Conservation (phyloP, 768 basidiomycete species). For the Ramaria sp. region DNA sequence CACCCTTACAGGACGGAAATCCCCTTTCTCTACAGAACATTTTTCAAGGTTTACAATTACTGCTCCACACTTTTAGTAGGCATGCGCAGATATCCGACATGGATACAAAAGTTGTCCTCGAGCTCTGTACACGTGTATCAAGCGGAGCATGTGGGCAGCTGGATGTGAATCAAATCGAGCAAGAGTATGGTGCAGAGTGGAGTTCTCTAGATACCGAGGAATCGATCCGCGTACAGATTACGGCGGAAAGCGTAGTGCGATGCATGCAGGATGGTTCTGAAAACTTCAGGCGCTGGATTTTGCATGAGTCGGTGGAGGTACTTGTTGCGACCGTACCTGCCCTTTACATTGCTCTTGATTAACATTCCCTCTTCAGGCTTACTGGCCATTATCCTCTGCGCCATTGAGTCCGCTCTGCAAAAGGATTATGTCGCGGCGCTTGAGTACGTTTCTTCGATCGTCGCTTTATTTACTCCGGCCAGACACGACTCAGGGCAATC, state of each 20-base stretch:
- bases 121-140: conserved; percentile 35
- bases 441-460: conserved; percentile 29
- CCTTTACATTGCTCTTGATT: background rate
- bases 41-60: conserved; percentile 35
- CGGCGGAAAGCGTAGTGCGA: conserved; percentile 26
- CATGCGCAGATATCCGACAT: conserved; percentile 15
- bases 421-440: conserved; percentile 36
- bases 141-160: conserved; percentile 40
- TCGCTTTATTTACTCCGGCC: conserved; percentile 21
- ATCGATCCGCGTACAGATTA: conserved; percentile 36
- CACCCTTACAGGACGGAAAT: conserved; percentile 31
- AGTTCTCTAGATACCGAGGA: conserved; percentile 24
- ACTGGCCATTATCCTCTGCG: conserved; percentile 32
- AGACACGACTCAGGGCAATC: background rate
- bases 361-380: conserved; percentile 26
- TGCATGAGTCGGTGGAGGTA: conserved; percentile 43
- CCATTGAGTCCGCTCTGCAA: conserved; percentile 34
- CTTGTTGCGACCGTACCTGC: conserved; percentile 7
- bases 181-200: conserved; percentile 35
- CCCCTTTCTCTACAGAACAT: conserved; percentile 41
- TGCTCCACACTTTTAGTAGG: conserved; percentile 34
- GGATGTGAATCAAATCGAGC: conserved; percentile 34
- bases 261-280: conserved; percentile 42
- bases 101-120: conserved; percentile 28
- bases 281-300: conserved; percentile 37